Conservation (phyloP, 78 protist species). For the Guillardia theta region DNA sequence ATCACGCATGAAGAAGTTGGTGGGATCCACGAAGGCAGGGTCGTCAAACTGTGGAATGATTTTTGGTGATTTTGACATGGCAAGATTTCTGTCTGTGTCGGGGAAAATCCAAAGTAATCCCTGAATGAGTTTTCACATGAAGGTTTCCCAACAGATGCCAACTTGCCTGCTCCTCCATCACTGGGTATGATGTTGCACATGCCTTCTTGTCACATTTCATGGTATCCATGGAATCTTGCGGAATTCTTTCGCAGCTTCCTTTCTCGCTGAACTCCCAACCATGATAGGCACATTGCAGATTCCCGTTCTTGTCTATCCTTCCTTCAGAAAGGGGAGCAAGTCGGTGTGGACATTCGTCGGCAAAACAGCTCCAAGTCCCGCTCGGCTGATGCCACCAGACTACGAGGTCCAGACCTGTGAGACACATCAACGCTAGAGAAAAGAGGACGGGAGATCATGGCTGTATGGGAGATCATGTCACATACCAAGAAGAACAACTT, state of each 20-base stretch:
- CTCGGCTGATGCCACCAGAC: no score
- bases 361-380: not conserved
- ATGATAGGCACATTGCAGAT: not conserved
- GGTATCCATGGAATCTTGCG: not conserved
- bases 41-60: not conserved
- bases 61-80: not conserved
- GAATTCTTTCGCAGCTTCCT: not conserved
- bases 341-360: not conserved
- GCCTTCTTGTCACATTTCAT: not conserved
- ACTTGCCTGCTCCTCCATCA: no score
- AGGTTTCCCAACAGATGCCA: no score
- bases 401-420: no score
- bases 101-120: not conserved
- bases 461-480: no score
- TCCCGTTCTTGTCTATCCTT: not conserved
- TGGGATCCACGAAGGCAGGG: not conserved
- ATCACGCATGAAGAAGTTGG: not conserved
- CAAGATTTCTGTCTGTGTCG: not conserved
- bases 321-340: constrained; percentile 15
- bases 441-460: no score
- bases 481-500: no score
- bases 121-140: not conserved
- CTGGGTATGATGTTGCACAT: no score
- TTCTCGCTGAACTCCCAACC: not conserved
- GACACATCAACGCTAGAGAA: no score